Conservation (phyloP, 2,329 filamentous ascomycete species). For the Thielaviopsis ethacetica region DNA sequence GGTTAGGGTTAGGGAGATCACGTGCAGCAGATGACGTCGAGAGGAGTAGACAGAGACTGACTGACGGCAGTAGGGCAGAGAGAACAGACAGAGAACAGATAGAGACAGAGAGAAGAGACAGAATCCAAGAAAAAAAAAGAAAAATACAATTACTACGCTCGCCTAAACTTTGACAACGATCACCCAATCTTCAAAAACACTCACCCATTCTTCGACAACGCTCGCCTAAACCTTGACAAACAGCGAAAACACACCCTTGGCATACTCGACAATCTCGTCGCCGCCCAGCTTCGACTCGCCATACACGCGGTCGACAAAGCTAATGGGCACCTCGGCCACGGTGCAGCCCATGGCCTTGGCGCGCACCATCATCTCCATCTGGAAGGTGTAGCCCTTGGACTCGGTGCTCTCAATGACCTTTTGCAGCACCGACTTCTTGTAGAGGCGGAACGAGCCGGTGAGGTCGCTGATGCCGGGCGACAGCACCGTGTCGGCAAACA, state of each 20-base stretch:
- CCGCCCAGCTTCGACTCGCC: slow-evolving; percentile 90
- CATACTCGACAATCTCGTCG: slow-evolving; percentile 91
- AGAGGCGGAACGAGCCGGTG: slow-evolving; percentile 86
- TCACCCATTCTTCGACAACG: not conserved
- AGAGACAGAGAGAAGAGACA: no score
- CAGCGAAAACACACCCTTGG: slow-evolving; percentile 64
- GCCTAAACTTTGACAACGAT: slow-evolving; percentile 58
- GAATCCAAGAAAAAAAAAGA: no score
- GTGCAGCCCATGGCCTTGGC: slow-evolving; percentile 92
- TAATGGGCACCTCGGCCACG: slow-evolving; percentile 90
- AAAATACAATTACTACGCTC: no score
- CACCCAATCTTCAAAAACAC: no score
- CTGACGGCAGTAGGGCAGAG: no score
- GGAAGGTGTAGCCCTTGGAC: slow-evolving; percentile 95
- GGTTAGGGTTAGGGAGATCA: no score
- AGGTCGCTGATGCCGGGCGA: slow-evolving; percentile 88
- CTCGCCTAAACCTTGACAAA: slow-evolving; percentile 55
- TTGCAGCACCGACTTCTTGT: slow-evolving; percentile 78
- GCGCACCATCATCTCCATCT: slow-evolving; percentile 99
- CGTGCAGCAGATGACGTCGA: no score
- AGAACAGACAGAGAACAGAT: no score
- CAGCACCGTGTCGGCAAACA: slow-evolving; percentile 89
- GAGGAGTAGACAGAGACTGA: no score
- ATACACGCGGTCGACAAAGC: slow-evolving; percentile 88
- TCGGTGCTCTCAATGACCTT: slow-evolving; percentile 82